Evolutionary conservation across 2,329 filamentous ascomycete genomes (phyloP), one percentile per base, ranked within the genome.

Genomic region (Nothophaeocryptopus gaeumannii): DNA sequence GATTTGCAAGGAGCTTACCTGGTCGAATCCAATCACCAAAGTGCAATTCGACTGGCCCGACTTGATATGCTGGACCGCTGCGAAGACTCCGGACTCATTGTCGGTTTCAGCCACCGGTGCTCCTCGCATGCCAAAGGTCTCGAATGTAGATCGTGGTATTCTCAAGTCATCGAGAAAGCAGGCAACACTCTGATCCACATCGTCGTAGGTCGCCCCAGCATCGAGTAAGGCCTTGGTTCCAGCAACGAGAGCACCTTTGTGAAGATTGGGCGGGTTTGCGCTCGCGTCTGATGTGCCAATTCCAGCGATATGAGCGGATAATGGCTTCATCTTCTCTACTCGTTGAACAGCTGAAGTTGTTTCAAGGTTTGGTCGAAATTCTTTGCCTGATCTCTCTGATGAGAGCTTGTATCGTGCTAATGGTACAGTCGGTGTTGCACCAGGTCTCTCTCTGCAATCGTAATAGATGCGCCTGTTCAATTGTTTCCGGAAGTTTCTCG

Each of bases 151-250:
- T 42, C 30, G 39, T n/a, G 57, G 36, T 41, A 60, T 50, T 14
- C 52, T 42, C 11, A 47, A 34, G 14, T 57, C 46, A 16, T 58
- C 47, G 11, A 58, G 44, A 33, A 55, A 62, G 16, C 52, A 55
- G 7, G 54, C 52, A 15, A 62, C 42, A 39, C 54, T 55, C 39
- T 49, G 43, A 26, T 61, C 53, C 10, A 63, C 49, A 50, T 63
- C 51, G 35, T 47, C 53, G 50, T 62, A 64, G 14, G 58, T 58
- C 12, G 62, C 32, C 9, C 62, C 60, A 11, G 60, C 60, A 45
- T 64, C 62, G 11, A 64, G 39, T 37, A 64, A 39, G 20, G 62
- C 62, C 50, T 62, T 61, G 3, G 59, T 58, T 11, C 45, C 54
- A 13, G 62, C 56, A 37, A 55, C 55, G 12, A 61, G 39, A 5